Evolutionary conservation across 495 filamentous ascomycete genomes (phyloP), one percentile per base, ranked within the genome.

Genomic region (Zalerion maritima): DNA sequence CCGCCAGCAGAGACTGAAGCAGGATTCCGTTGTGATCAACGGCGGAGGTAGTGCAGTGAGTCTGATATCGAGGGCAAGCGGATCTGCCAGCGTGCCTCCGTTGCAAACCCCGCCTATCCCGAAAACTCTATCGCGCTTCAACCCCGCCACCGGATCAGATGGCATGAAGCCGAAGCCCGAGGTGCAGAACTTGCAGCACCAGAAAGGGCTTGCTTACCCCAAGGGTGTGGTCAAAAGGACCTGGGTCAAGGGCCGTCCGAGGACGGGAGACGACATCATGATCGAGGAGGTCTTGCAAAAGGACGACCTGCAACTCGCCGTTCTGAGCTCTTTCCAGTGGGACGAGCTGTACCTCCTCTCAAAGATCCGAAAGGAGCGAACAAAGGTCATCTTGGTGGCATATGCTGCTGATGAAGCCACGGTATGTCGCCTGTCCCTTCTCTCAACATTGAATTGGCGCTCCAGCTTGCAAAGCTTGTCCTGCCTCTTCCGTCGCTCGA

Each of bases 271-370:
- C 24, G 84, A 92, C 32, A 83, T 96, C 42, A 91, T 74, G 40
- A 73, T 97, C 22, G 84, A 94, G 46, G 89, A 96, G 43, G 75
- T 94, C 1, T 50, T 97, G 0, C 78, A 91, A 46, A 69, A 67
- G 22, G 47, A 63, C 4, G 64, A 76, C 20, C 61, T 94, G 0
- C 56, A 75, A 12, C 57, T 82, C 13, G 89, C 84, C 0, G 67
- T 96, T 1, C 52, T 97, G 2, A 89, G 83, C 38, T 78, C 87
- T 2, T 97, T 78, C 35, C 67, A 87, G 41, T 85, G 82, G 75
- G 80, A 94, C 41, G 64, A 73, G 13, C 33, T 40, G 21, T 66
- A 56, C 53, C 25, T 67, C 39, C 10, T 62, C 11, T 49, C 50
- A 19, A 65, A 62, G 39, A 36, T 64, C 20, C 40, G 62, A 31